Evolutionary conservation across 2,329 filamentous ascomycete species (phyloP).

Genomic region (Ceratocystis harringtonii): DNA sequence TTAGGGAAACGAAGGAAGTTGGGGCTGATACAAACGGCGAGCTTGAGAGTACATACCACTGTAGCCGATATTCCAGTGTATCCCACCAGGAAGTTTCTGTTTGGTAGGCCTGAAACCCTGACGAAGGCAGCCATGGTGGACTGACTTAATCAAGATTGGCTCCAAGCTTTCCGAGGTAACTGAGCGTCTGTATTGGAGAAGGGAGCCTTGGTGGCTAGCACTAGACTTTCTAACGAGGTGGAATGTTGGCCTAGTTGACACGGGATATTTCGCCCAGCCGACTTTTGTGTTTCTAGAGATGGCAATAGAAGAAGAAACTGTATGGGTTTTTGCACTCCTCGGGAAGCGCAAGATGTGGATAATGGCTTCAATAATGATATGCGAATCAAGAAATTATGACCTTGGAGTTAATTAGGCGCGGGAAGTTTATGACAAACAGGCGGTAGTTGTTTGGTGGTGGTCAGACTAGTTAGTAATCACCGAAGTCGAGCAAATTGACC

Average conservation of each 20-base stretch:
- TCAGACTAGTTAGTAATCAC: not conserved
- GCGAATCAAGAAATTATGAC: not conserved
- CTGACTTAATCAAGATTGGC: not conserved
- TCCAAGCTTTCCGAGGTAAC: not conserved
- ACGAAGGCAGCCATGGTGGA: slow-evolving; percentile 58
- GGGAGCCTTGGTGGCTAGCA: not conserved
- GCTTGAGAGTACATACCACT: slow-evolving; percentile 48
- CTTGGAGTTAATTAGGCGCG: not conserved
- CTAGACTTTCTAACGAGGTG: not conserved
- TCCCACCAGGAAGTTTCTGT: slow-evolving; percentile 90
- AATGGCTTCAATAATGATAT: not conserved
- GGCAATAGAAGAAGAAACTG: not conserved
- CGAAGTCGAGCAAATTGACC: not conserved
- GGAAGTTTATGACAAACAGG: not conserved
- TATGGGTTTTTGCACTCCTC: not conserved
- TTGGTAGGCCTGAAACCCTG: slow-evolving; percentile 91
- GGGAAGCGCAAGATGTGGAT: not conserved
- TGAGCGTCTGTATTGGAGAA: not conserved
- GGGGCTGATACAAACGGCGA: not conserved
- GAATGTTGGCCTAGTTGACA: not conserved
- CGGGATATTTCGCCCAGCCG: not conserved
- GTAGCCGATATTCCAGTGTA: slow-evolving; percentile 98
- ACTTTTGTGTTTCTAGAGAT: not conserved
- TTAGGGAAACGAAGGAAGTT: slow-evolving; percentile 9
- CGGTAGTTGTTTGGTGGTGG: not conserved